Evolutionary conservation across 1,284 basidiomycete species (phyloP), one percentile per base, ranked within the genome.

Genomic region (Ganoderma lingzhi): DNA sequence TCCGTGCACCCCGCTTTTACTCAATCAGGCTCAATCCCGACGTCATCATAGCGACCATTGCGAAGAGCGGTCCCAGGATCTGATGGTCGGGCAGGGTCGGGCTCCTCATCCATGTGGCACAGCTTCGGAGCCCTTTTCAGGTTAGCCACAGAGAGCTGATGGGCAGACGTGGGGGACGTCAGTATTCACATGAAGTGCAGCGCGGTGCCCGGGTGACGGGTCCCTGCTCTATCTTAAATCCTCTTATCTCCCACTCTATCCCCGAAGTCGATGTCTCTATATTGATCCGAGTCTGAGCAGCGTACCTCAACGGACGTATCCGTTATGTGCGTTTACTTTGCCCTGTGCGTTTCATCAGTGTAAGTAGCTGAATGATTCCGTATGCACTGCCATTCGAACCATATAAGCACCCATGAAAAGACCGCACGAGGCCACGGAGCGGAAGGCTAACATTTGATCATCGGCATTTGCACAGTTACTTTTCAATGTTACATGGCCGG

Each of bases 381-480:
- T 51, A 23, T 51, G 23, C 48, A 51, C 48, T 28, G 48, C 48
- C 23, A 51, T 28, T 10, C 48, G 48, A 51, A 14, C 4, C 42
- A 17, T 2, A 44, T 17, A 44, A 17, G 17, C 42, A 14, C 12
- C 48, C 9, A 44, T 23, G 12, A 4, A 8, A 61, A 17, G 37
- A 28, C 3, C 56, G 37, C 1, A 19, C 55, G 55, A 58, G 32
- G 35, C 48, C 39, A 14, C 9, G 9, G 12, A 58, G 35, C 35
- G n/a, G 23, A 56, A 8, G 28, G 4, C n/a, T n/a, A n/a, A n/a
- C n/a, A n/a, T 32, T 39, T 61, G 59, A 61, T 61, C 59, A 42
- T 39, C 37, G 30, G 6, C 35, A 39, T 60, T n/a, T 60, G 39
- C 59, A 28, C 37, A 41, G 59, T 60, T 12, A 17, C 0, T 41